Base-by-base conservation (phyloP, 1,139 yeast genomes). In the Pichia sp. region DNA sequence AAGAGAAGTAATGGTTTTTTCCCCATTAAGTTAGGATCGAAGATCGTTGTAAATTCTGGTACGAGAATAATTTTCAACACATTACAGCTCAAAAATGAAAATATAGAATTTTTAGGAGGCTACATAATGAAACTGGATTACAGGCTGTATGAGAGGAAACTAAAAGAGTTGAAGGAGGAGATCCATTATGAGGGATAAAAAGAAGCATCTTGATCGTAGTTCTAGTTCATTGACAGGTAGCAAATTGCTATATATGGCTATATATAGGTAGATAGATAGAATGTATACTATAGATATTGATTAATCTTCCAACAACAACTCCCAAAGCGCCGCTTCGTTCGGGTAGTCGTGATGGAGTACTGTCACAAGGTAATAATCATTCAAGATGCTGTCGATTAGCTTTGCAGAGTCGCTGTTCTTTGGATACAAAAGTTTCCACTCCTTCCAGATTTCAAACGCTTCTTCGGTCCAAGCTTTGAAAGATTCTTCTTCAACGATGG, bases 401-500 rank as follows among this genome's bases (percentile, higher is more conserved):
- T 80, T 73, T 64, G 80, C 81, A 14, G 92, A 74, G 40, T 75
- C 73, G 5, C 85, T 72, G 51, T 73, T 73, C 53, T 75, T 78
- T 58, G 81, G 79, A 69, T 91, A 93, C 57, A 95, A 76, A 61
- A 87, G 78, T 51, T 88, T 87, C 99, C 99, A 93, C 71, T 92
- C 96, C 46, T 78, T 73, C 96, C 97, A 89, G 58, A 93, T 85
- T 59, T 82, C 79, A 71, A 91, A 93, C 0, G 97, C 96, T 69
- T 93, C 99, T 65, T 92, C 96, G 61, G 85, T 81, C 97, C 97
- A 91, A 1, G 96, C 96, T 62, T 80, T 79, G 73, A 91, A 91
- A 3, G 96, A 87, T 63, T 90, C 95, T 62, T 81, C 85, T 65
- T 90, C 96, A 53, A 91, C 84, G 55, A 90, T 85, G 0, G 98